Conservation (phyloP, 805 yeast species). For the Candida vaughaniae region DNA sequence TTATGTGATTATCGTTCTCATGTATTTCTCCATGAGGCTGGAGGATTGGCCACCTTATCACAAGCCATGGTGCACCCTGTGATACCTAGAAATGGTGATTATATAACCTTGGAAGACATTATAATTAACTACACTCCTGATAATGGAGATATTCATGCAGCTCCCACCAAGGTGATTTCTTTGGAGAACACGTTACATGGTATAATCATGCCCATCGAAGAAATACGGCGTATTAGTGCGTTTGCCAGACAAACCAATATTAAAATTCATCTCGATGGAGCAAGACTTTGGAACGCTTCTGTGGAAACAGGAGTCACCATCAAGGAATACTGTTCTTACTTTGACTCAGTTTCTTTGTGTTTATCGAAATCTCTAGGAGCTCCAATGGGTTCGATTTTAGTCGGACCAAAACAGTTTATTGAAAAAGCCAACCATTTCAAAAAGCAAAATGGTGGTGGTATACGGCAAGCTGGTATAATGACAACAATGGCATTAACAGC, state of each 20-base stretch:
- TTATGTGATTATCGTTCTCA: conserved; percentile 40
- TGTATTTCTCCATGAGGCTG: conserved; percentile 39
- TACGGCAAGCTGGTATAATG: conserved; percentile 41
- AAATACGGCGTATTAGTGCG: conserved; percentile 33
- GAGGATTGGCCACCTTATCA: conserved; percentile 42
- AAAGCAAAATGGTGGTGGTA: conserved; percentile 46
- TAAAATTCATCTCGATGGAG: conserved; percentile 43
- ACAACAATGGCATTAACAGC: conserved; percentile 43
- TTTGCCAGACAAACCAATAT: conserved; percentile 35
- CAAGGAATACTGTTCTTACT: conserved; percentile 38
- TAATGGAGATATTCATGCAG: conserved; percentile 45
- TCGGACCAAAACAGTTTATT: conserved; percentile 29
- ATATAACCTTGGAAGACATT: conserved; percentile 39
- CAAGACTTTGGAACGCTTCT: conserved; percentile 44
- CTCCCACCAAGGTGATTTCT: conserved; percentile 44
- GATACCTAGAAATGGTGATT: conserved; percentile 31
- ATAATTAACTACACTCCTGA: conserved; percentile 37
- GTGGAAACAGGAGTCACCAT: conserved; percentile 39
- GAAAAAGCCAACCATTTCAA: conserved; percentile 44
- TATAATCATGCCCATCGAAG: conserved; percentile 39
- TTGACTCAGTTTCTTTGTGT: conserved; percentile 44
- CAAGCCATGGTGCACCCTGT: conserved; percentile 44
- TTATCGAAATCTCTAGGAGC: conserved; percentile 44
- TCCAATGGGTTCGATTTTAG: conserved; percentile 44
- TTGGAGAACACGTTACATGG: conserved; percentile 47